Evolutionary conservation across 2,329 filamentous ascomycete genomes (phyloP), one percentile per base, ranked within the genome.

Genomic region (Penicillium sp.): DNA sequence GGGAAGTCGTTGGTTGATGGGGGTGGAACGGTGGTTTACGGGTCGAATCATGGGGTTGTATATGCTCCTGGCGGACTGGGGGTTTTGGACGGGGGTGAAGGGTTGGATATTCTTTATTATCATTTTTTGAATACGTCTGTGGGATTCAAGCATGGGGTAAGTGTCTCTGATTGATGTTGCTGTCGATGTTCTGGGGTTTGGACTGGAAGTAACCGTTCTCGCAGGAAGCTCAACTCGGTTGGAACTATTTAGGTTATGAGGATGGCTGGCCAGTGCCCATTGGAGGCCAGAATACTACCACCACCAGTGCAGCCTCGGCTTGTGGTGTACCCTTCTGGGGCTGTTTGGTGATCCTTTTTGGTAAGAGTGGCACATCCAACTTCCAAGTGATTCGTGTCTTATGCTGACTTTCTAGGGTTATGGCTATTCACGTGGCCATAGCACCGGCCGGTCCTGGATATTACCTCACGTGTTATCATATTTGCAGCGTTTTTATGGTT

Each of bases 1-100:
- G 64, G 62, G 2, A 49, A 37, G 5, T 28, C 49, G 1, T 52
- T 72, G 31, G 40, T 61, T 2, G 55, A 69, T 1, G 68, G 66
- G 0, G 69, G 70, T 16, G 70, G 70, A 0, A 62, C 62, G 12
- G 47, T 63, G 3, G 59, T 72, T 11, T 72, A 72, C 46, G 68
- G 53, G 3, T 71, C 70, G 1, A 72, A 72, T 41, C 64, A 71
- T 47, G 65, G 64, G 10, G 41, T 59, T 5, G 67, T 70, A 1
- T 72, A 71, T 60, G 70, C 70, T 2, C 70, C 69, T 16, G 70
- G 70, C 16, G 70, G 70, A 2, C 13, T 65, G 36, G 69, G 70
- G 0, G 58, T 72, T 3, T 38, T 72, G 45, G 31, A 57, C 6
- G 63, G 54, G 14, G 61, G 14, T 37, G 53, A 41, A 9, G 44